These are phyloP conservation scores for Aspergillus pseudoglaucus DNA, from an alignment of 2,329 filamentous ascomycete species.

Conservation along the genomic window DNA sequence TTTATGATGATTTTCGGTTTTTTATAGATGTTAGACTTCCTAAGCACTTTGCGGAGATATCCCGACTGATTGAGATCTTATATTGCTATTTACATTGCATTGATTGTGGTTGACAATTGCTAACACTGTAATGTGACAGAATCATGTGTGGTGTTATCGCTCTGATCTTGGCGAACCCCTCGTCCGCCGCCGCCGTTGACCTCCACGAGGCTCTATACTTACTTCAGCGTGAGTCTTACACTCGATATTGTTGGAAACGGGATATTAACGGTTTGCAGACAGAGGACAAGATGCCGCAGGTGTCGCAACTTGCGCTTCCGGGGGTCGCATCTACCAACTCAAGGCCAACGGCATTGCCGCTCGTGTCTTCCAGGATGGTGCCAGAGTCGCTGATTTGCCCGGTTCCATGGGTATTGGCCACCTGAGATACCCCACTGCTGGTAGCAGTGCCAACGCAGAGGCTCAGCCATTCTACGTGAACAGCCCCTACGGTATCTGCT, in stretches of 20 bases:
- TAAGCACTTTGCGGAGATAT: conserved; percentile 38
- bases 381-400: conserved; percentile 64
- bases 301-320: conserved; percentile 67
- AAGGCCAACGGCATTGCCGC: conserved; percentile 86
- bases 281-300: conserved; percentile 84
- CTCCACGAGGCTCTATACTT: conserved; percentile 67
- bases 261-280: conserved; percentile 32
- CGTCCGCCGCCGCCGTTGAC: conserved; percentile 51
- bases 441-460: conserved; percentile 75
- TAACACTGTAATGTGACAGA: conserved; percentile 14
- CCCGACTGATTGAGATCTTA: conserved; percentile 21
- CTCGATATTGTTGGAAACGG: neutral
- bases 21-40: conserved; percentile 47
- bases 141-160: conserved; percentile 59
- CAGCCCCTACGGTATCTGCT: conserved; percentile 71
- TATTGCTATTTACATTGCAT: conserved; percentile 7
- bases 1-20: conserved; percentile 37
- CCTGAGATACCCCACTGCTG: conserved; percentile 82
- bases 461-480: conserved; percentile 93
- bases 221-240: conserved; percentile 48
- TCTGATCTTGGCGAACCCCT: conserved; percentile 53
- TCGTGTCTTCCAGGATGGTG: conserved; percentile 76
- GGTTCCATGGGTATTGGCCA: conserved; percentile 85
- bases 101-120: conserved; percentile 6
- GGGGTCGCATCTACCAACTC: conserved; percentile 77